These are phyloP conservation scores for Alternaria rosae DNA, from an alignment of 2,329 filamentous ascomycete genomes.

Conservation along the genomic window DNA sequence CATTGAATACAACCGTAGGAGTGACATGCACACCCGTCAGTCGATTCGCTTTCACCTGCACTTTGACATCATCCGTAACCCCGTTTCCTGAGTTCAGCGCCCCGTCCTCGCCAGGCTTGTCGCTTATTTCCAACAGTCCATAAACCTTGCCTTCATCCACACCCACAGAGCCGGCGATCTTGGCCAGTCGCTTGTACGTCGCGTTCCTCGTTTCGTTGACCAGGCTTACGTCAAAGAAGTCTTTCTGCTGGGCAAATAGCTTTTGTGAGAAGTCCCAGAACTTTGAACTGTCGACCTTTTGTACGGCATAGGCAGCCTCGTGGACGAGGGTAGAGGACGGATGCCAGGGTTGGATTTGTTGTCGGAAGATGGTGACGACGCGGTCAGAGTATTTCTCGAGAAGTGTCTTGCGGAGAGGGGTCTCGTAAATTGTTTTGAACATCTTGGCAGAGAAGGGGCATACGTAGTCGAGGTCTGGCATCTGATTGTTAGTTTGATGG, in stretches of 20 bases:
- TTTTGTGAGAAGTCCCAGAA: slow-evolving; percentile 82
- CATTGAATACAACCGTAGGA: slow-evolving; percentile 88
- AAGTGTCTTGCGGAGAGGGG: slow-evolving; percentile 69
- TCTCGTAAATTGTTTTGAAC: slow-evolving; percentile 76
- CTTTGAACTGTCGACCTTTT: slow-evolving; percentile 70
- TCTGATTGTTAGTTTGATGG: neutral
- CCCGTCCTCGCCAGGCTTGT: slow-evolving; percentile 72
- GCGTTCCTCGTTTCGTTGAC: slow-evolving; percentile 84
- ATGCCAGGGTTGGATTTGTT: slow-evolving; percentile 95
- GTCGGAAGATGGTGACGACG: slow-evolving; percentile 82
- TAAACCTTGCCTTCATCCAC: slow-evolving; percentile 76
- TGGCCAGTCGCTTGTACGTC: slow-evolving; percentile 81
- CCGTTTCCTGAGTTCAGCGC: slow-evolving; percentile 79
- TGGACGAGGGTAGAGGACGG: slow-evolving; percentile 74
- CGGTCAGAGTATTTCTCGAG: slow-evolving; percentile 66
- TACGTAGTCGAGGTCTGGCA: slow-evolving; percentile 83
- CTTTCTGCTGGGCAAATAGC: slow-evolving; percentile 73
- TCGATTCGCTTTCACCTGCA: slow-evolving; percentile 79
- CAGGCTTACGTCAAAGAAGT: slow-evolving; percentile 84
- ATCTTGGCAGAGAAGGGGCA: slow-evolving; percentile 79
- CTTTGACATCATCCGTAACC: slow-evolving; percentile 85
- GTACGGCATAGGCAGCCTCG: slow-evolving; percentile 84
- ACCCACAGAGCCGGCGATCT: slow-evolving; percentile 73
- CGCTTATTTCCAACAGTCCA: slow-evolving; percentile 70
- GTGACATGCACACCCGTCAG: slow-evolving; percentile 87